These are phyloP conservation scores for Aspergillus fischeri DNA, from an alignment of 2,329 filamentous ascomycete species.

Conservation along the genomic window DNA sequence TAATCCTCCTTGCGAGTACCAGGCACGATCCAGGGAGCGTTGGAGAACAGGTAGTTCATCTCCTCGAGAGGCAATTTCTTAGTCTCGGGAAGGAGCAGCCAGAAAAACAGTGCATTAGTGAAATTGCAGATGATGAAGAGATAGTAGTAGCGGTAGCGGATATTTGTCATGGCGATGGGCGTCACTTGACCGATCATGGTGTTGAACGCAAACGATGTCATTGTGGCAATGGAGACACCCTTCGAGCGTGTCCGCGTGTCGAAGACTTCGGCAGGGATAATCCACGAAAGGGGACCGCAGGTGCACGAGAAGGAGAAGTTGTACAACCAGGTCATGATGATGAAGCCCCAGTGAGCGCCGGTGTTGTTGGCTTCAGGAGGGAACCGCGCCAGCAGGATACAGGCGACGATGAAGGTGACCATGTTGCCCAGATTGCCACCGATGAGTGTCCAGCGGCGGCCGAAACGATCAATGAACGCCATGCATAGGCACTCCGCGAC, in stretches of 20 bases:
- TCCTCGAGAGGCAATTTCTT: constrained; percentile 61
- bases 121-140: constrained; percentile 66
- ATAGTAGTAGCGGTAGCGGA: constrained; percentile 57
- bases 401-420: constrained; percentile 67
- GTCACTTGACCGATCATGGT: constrained; percentile 71
- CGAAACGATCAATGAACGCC: constrained; percentile 60
- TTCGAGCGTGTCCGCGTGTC: constrained; percentile 71
- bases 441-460: constrained; percentile 70
- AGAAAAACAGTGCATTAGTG: constrained; percentile 66
- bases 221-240: constrained; percentile 70
- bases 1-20: constrained; percentile 53
- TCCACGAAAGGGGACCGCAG: constrained; percentile 64
- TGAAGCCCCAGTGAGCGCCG: constrained; percentile 54
- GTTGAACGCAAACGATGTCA: constrained; percentile 71
- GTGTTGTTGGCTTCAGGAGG: constrained; percentile 51
- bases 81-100: constrained; percentile 63
- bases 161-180: constrained; percentile 53
- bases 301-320: constrained; percentile 72
- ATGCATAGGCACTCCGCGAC: constrained; percentile 67
- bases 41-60: constrained; percentile 64
- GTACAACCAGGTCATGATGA: constrained; percentile 72
- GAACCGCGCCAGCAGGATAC: constrained; percentile 54
- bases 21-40: constrained; percentile 61
- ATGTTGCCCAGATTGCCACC: constrained; percentile 67
- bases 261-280: constrained; percentile 64